Percentiles rank a stretch among this genome's conserved stretches.
Evolutionary conservation across 306 rosid species (phyloP).

Genomic region (Glycine latifolia): DNA sequence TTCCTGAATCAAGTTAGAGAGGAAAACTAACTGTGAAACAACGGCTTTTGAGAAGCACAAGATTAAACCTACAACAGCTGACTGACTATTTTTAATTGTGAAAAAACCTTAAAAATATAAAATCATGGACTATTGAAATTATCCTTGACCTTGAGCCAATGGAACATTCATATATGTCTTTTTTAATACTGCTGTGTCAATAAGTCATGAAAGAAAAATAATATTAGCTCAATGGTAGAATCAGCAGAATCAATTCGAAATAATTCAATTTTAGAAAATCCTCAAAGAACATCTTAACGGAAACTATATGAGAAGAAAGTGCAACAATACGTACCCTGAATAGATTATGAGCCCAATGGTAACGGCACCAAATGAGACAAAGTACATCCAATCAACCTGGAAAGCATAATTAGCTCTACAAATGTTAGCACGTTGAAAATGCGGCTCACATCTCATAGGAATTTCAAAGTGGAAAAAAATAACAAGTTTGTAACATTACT

Average conservation of each 20-base stretch:
- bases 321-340: slow-evolving; percentile 70
- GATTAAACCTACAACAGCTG: slow-evolving; percentile 5
- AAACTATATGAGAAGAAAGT: slow-evolving; percentile 14
- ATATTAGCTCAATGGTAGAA: too few relatives aligned
- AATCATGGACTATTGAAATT: neutral
- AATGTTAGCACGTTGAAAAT: slow-evolving; percentile 31
- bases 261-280: too few relatives aligned
- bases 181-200: slow-evolving; percentile 3
- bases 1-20: neutral
- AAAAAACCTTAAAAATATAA: slow-evolving; percentile 7
- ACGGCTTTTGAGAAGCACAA: slow-evolving; percentile 20
- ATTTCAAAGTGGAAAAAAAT: neutral
- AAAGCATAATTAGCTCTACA: slow-evolving; percentile 47
- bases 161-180: neutral
- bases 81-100: neutral
- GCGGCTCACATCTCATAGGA: neutral
- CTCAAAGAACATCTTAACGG: neutral
- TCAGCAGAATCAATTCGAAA: too few relatives aligned
- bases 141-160: neutral
- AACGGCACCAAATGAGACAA: slow-evolving; percentile 82
- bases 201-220: neutral
- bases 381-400: slow-evolving; percentile 99
- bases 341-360: slow-evolving; percentile 76
- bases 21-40: neutral
- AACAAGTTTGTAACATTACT: neutral